A percentile compares a stretch with the other conserved stretches of the same genome.
Evolutionary conservation across 2,329 filamentous ascomycete genomes (phyloP).

Genomic region (Exophiala bonariae): DNA sequence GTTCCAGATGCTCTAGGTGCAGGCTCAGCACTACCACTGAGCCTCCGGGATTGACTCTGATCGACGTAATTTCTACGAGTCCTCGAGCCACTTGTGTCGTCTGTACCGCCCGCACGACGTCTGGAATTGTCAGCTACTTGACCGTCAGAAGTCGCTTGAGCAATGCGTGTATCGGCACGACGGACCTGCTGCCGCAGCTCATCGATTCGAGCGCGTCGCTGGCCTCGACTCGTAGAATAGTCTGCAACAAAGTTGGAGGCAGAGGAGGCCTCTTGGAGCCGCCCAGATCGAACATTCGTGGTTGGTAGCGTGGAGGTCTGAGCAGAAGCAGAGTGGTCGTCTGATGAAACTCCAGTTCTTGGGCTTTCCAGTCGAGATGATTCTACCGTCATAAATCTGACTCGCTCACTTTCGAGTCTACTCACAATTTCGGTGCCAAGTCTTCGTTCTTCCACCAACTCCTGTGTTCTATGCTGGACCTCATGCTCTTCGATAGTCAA

Average conservation of each 20-base stretch:
- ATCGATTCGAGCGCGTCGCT: conserved; percentile 20
- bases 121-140: conserved; percentile 17
- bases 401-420: conserved; percentile 17
- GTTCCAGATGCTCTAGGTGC: no score
- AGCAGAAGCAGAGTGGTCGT: conserved; percentile 14
- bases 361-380: background rate
- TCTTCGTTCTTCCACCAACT: conserved; percentile 22
- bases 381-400: conserved; percentile 7
- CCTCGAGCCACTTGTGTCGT: no score
- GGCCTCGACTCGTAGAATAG: conserved; percentile 14
- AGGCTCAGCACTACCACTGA: no score
- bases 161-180: conserved; percentile 25
- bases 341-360: background rate
- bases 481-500: conserved; percentile 23
- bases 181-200: conserved; percentile 25
- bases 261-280: conserved; percentile 1
- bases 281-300: conserved; percentile 8
- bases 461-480: conserved; percentile 21
- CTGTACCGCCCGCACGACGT: background rate
- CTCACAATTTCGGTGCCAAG: conserved; percentile 11
- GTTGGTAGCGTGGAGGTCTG: conserved; percentile 24
- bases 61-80: background rate
- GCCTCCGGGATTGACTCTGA: background rate
- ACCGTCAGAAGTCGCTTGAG: conserved; percentile 20
- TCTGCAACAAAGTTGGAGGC: conserved; percentile 14